These are phyloP conservation scores for Clarireedia paspali DNA, from an alignment of 2,329 filamentous ascomycete genomes.

Conservation along the genomic window DNA sequence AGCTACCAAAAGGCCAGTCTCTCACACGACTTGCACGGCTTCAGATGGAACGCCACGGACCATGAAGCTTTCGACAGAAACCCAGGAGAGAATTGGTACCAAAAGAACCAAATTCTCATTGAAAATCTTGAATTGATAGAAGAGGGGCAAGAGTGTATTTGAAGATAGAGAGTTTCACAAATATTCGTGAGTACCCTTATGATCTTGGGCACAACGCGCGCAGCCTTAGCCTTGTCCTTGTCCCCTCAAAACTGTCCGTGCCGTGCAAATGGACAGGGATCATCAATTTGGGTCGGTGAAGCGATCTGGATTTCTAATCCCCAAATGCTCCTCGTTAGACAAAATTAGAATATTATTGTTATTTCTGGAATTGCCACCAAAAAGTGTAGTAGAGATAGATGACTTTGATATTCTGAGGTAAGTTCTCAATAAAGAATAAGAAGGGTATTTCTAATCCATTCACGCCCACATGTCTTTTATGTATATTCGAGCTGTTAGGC, in stretches of 20 bases:
- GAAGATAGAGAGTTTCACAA: constrained; percentile 2
- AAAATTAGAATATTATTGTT: background rate
- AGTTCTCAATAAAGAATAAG: background rate
- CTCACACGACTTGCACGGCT: background rate
- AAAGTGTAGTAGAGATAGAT: background rate
- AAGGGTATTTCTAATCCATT: too few relatives aligned
- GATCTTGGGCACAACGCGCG: constrained; percentile 1
- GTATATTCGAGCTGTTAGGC: background rate
- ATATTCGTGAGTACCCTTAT: constrained; percentile 1
- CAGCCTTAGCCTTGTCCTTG: constrained; percentile 3
- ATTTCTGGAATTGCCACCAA: background rate
- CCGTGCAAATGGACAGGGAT: background rate
- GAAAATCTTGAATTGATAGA: constrained; percentile 1
- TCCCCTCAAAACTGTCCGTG: constrained; percentile 1
- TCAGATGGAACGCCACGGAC: background rate
- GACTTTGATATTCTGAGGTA: background rate
- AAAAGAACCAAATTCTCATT: constrained; percentile 1
- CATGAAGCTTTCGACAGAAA: background rate
- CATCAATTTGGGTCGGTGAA: background rate
- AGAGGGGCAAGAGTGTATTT: constrained; percentile 3
- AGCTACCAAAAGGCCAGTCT: constrained; percentile 1
- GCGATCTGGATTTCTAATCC: too few relatives aligned
- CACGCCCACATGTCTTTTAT: too few relatives aligned
- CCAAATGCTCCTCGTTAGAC: background rate
- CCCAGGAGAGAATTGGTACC: background rate